Base-by-base conservation (phyloP, 805 yeast genomes). In the Candida krabiensis region DNA sequence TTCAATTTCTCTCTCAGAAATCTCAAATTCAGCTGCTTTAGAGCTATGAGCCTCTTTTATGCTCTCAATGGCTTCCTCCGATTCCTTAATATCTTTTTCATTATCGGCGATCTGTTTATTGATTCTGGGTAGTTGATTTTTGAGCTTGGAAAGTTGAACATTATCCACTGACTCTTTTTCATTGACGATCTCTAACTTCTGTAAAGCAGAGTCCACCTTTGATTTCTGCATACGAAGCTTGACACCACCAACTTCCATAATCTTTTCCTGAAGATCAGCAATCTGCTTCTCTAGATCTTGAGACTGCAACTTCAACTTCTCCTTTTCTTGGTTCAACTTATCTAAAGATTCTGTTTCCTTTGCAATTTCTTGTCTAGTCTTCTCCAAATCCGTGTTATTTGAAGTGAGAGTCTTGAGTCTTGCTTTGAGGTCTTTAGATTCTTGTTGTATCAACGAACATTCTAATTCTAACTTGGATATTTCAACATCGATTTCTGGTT, bases 171-270 rank as follows among this genome's bases (percentile, higher is more conserved):
- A 70, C 11, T 79, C 69, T 50, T 78, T 79, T 30, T 77, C 76
- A 24, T 64, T 67, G 11, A 79, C 58, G 14, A 83, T 74, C 37
- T 80, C 86, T 19, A 85, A 73, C 52, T 78, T 75, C 50, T 84
- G 86, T 29, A 70, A 67, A 23, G 84, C 68, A 2, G 95, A 83
- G 50, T 80, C 89, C 7, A 93, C 96, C 53, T 80, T 84, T 1
- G 95, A 77, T 44, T 79, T 83, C 52, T 89, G 96, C 43, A 85
- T 60, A 40, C 86, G 79, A 46, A 93, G 69, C 44, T 80, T 80
- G 7, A 86, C 82, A 43, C 99, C 99, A 37, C 99, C 99, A 37
- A 87, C 83, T 34, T 85, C 82, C 86, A 90, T 79, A 27, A 93
- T 87, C 54, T 80, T 74, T 40, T 82, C 86, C 49, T 88, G 90